phyloP scores from a whole-genome alignment of 2,329 filamentous ascomycete genomes.

The Ophiosphaerella herpotricha region DNA sequence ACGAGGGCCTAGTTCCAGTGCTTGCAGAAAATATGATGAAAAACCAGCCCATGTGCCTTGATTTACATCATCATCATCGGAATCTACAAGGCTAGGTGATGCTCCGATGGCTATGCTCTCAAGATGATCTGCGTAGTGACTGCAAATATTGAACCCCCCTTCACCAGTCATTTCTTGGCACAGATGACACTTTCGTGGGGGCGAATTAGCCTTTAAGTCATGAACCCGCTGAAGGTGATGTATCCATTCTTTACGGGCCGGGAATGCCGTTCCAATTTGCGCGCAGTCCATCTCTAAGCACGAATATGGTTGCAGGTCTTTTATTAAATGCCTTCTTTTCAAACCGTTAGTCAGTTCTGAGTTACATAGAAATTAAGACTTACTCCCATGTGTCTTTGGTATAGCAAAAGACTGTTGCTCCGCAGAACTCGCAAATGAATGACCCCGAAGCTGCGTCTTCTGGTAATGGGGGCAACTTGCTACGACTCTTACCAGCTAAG shows the following conservation, averaged over 20 bases:
- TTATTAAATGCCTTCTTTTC: constrained; percentile 1
- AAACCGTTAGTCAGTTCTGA: not conserved
- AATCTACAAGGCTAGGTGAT: too few relatives aligned
- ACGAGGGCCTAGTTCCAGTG: too few relatives aligned
- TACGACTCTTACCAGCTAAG: not conserved
- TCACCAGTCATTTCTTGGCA: not conserved
- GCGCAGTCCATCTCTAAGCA: constrained; percentile 1
- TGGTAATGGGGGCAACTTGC: not conserved
- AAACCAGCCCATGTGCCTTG: too few relatives aligned
- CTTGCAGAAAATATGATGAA: too few relatives aligned
- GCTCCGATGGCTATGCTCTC: too few relatives aligned
- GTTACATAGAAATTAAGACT: not conserved
- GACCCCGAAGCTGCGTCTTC: not conserved
- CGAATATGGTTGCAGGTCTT: constrained; percentile 5
- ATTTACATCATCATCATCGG: too few relatives aligned
- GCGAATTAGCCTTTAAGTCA: not conserved
- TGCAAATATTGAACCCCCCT: not conserved
- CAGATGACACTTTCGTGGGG: not conserved
- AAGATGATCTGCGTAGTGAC: too few relatives aligned
- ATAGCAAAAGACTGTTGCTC: not conserved
- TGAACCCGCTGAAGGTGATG: constrained; percentile 1
- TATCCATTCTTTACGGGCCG: not conserved
- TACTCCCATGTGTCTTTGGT: not conserved
- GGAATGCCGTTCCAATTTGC: not conserved
- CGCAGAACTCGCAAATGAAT: not conserved